Percentiles rank a stretch among this genome's conserved stretches.
Conservation (phyloP, 441 rosid genomes). For the Arabidopsis lyrata region DNA sequence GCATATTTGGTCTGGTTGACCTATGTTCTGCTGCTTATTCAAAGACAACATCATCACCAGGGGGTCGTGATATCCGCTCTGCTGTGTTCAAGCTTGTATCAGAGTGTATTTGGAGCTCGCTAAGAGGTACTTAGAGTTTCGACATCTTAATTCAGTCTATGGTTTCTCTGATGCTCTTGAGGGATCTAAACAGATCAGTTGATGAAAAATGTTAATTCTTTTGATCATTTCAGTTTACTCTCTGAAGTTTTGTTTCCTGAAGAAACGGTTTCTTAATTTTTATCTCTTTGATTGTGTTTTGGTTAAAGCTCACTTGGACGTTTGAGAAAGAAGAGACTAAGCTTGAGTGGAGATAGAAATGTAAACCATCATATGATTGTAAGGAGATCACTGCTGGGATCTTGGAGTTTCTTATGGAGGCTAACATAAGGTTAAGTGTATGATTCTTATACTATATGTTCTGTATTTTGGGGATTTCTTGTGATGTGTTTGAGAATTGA, state of each 20-base stretch:
- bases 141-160: no score
- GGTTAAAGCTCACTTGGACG: constrained; percentile 79
- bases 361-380: constrained; percentile 57
- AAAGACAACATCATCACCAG: constrained; percentile 58
- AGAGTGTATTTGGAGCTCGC: no score
- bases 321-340: constrained; percentile 89
- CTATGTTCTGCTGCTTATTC: constrained; percentile 71
- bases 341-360: constrained; percentile 93
- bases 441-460: constrained; percentile 14
- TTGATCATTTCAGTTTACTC: no score
- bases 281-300: constrained; percentile 12
- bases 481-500: no score
- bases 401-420: constrained; percentile 85
- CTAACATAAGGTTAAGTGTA: constrained; percentile 81
- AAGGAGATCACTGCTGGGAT: constrained; percentile 59
- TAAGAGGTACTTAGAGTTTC: no score
- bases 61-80: no score
- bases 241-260: no score
- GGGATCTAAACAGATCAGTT: no score
- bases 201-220: no score
- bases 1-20: constrained; percentile 85
- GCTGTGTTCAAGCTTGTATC: no score
- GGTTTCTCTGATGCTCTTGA: no score
- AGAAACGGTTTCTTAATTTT: no score
- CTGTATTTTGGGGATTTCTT: neutral